Conservation (phyloP, 148 eudicot species). For the Amaranthus cruentus region DNA sequence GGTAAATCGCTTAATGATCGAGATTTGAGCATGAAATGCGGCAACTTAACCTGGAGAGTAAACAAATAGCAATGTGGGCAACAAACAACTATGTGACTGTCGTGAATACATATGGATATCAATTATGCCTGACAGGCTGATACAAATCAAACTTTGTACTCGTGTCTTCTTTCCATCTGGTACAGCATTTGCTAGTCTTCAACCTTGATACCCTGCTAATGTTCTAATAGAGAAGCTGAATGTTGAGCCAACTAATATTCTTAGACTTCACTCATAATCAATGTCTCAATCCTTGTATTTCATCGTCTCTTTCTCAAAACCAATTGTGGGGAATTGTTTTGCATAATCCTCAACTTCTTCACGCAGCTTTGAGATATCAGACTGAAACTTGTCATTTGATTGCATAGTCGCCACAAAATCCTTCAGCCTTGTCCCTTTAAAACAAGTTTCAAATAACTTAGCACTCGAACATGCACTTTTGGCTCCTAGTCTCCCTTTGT, state of each 20-base stretch:
- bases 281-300: constrained; percentile 66
- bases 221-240: neutral
- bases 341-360: constrained; percentile 86
- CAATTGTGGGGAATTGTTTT: constrained; percentile 95
- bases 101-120: neutral
- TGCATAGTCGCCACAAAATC: constrained; percentile 80
- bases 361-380: constrained; percentile 75
- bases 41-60: neutral
- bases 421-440: constrained; percentile 85
- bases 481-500: neutral
- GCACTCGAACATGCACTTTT: neutral
- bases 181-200: neutral
- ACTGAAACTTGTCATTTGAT: constrained; percentile 51
- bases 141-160: neutral
- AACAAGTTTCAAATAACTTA: neutral
- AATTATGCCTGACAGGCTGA: neutral
- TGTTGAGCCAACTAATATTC: neutral
- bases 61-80: neutral
- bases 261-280: neutral
- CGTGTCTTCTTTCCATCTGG: neutral
- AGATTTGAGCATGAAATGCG: too few relatives aligned
- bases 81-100: neutral
- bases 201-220: neutral
- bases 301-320: constrained; percentile 94
- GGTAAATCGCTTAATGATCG: neutral